Evolutionary conservation across 108 stramenopile species (phyloP).

Genomic region (Hondaea fermentalgiana): DNA sequence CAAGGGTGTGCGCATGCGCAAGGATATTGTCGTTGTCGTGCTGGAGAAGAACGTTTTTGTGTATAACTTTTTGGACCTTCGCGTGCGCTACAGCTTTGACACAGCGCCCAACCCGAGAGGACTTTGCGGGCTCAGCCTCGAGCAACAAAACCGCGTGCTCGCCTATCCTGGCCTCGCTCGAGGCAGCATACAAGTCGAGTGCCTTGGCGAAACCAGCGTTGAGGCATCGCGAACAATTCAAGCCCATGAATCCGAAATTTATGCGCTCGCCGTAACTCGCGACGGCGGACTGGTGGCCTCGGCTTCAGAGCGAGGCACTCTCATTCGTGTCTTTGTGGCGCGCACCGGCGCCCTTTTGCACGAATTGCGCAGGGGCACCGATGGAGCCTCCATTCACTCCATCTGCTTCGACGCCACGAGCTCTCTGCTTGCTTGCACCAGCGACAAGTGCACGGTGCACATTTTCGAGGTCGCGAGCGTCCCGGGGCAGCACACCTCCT

Average conservation of each 20-base stretch:
- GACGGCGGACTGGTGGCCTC: slow-evolving; percentile 81
- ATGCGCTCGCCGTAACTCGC: slow-evolving; percentile 66
- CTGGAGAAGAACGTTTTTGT: slow-evolving; percentile 81
- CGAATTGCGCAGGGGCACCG: slow-evolving; percentile 88
- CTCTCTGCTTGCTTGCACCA: slow-evolving; percentile 76
- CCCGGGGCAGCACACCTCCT: neutral
- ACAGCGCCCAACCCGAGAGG: slow-evolving; percentile 40
- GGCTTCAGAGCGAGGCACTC: slow-evolving; percentile 81
- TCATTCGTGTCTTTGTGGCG: slow-evolving; percentile 69
- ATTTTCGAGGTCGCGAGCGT: slow-evolving; percentile 52
- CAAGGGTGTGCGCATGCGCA: slow-evolving; percentile 71
- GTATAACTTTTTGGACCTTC: neutral
- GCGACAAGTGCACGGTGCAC: slow-evolving; percentile 91
- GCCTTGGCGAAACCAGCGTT: slow-evolving; percentile 65
- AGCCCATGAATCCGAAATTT: slow-evolving; percentile 84
- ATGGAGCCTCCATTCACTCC: slow-evolving; percentile 77
- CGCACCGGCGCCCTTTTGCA: slow-evolving; percentile 54
- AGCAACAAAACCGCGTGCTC: slow-evolving; percentile 71
- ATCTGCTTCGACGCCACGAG: slow-evolving; percentile 72
- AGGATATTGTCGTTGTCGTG: slow-evolving; percentile 90
- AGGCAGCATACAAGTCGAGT: slow-evolving; percentile 88
- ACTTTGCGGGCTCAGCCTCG: slow-evolving; percentile 73
- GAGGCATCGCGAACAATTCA: slow-evolving; percentile 77
- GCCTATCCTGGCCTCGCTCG: slow-evolving; percentile 76
- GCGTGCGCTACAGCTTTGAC: neutral